Conservation (phyloP, 2,329 filamentous ascomycete species). For the Fusarium lyarnte region DNA sequence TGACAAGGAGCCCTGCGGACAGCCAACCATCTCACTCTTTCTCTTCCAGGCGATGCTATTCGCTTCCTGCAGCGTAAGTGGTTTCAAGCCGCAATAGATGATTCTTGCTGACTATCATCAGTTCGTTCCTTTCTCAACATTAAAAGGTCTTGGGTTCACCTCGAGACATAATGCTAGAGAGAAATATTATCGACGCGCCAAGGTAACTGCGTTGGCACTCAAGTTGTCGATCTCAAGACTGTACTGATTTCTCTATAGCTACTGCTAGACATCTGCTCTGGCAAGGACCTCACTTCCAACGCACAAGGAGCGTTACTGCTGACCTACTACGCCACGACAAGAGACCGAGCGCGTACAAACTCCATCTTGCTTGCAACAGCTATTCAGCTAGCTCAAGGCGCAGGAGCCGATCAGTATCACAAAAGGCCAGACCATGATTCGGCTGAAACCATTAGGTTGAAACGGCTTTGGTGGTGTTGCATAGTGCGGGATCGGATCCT, state of each 20-base stretch:
- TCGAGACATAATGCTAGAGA: not conserved
- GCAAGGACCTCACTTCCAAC: accelerated
- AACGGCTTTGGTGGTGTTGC: not conserved
- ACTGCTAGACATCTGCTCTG: not conserved
- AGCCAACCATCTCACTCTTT: accelerated
- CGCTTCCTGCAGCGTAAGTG: not conserved
- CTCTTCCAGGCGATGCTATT: not conserved
- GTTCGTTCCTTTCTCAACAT: not conserved
- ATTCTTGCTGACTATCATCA: accelerated
- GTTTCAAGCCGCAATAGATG: accelerated
- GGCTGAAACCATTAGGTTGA: accelerated
- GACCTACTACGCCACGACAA: not conserved
- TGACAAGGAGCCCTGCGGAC: not conserved
- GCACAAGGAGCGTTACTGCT: not conserved
- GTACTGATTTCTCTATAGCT: not conserved
- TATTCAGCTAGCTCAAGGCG: accelerated
- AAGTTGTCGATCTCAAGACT: accelerated
- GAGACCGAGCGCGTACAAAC: not conserved
- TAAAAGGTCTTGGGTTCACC: not conserved
- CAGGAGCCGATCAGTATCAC: not conserved
- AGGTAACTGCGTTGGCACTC: not conserved
- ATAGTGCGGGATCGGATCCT: not conserved
- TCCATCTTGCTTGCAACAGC: not conserved
- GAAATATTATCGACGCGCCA: not conserved
- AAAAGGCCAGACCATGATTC: not conserved